Evolutionary conservation across 2,329 filamentous ascomycete genomes (phyloP).

Genomic region (Xylariales sp.): DNA sequence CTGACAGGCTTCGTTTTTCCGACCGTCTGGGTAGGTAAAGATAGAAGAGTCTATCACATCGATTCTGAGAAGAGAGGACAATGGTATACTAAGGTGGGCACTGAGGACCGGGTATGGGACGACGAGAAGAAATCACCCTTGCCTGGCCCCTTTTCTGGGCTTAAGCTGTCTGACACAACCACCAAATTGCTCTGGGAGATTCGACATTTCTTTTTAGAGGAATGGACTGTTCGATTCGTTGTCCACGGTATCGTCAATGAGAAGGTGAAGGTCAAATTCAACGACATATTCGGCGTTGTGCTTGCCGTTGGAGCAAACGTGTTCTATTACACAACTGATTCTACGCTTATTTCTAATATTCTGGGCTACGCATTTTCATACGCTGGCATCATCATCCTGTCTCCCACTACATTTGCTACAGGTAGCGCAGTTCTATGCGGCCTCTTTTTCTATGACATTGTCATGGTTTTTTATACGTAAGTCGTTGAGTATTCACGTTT

Average conservation of each 20-base stretch:
- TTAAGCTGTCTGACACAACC: constrained; percentile 45
- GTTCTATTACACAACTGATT: constrained; percentile 74
- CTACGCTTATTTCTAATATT: constrained; percentile 77
- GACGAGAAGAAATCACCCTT: constrained; percentile 53
- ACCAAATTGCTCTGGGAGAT: constrained; percentile 60
- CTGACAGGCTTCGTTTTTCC: constrained; percentile 78
- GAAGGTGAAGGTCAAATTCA: constrained; percentile 65
- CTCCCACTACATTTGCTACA: constrained; percentile 87
- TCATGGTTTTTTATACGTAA: constrained; percentile 88
- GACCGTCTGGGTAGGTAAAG: constrained; percentile 67
- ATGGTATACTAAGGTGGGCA: constrained; percentile 47
- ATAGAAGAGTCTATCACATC: constrained; percentile 59
- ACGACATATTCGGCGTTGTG: constrained; percentile 67
- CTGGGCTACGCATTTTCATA: constrained; percentile 91
- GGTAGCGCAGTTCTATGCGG: constrained; percentile 81
- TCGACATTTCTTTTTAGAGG: constrained; percentile 61
- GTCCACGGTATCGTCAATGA: constrained; percentile 64
- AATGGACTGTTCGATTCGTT: constrained; percentile 63
- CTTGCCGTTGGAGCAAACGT: constrained; percentile 66
- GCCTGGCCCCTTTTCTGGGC: constrained; percentile 53
- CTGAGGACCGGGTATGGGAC: constrained; percentile 46
- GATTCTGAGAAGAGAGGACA: constrained; percentile 57
- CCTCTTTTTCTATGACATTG: constrained; percentile 94
- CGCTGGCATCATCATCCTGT: constrained; percentile 82
- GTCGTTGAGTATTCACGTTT: constrained; percentile 45